Evolutionary conservation across 2,329 filamentous ascomycete genomes (phyloP).

Genomic region (Cladobotryum protrusum): DNA sequence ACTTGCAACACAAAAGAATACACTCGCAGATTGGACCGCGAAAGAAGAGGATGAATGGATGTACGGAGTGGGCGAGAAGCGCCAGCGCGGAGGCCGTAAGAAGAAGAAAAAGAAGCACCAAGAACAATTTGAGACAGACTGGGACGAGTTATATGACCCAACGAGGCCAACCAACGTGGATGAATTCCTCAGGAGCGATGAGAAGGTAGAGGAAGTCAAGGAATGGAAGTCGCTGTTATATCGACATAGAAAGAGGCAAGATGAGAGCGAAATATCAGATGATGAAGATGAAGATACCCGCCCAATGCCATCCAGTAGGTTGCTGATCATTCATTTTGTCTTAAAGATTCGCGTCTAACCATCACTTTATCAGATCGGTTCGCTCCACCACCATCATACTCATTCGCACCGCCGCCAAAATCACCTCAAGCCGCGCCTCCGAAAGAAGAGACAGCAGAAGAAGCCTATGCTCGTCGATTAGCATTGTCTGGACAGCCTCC

Average conservation of each 20-base stretch:
- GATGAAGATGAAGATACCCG: slow-evolving; percentile 32
- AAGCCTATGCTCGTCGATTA: slow-evolving; percentile 60
- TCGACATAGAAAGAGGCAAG: slow-evolving; percentile 52
- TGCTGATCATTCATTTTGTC: neutral
- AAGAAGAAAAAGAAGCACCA: slow-evolving; percentile 64
- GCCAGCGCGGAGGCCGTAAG: slow-evolving; percentile 70
- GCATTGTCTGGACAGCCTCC: slow-evolving; percentile 43
- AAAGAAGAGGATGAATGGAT: slow-evolving; percentile 76
- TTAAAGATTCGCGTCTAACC: neutral
- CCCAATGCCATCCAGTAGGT: slow-evolving; percentile 29
- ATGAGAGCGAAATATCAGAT: slow-evolving; percentile 32
- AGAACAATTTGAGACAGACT: slow-evolving; percentile 60
- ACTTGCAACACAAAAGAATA: slow-evolving; percentile 52
- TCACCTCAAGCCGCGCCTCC: slow-evolving; percentile 41
- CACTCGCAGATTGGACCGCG: slow-evolving; percentile 73
- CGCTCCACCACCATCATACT: slow-evolving; percentile 52
- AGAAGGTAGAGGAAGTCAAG: slow-evolving; percentile 69
- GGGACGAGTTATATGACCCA: slow-evolving; percentile 89
- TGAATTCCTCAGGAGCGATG: slow-evolving; percentile 77
- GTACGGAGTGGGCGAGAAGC: slow-evolving; percentile 57
- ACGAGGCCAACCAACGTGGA: slow-evolving; percentile 75
- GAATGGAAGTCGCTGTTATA: slow-evolving; percentile 85
- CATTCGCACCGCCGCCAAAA: slow-evolving; percentile 50
- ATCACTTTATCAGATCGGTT: slow-evolving; percentile 43
- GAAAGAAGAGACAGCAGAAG: slow-evolving; percentile 60